Evolutionary conservation across 345 rosid species (phyloP).

Genomic region (Eucalyptus victrix): DNA sequence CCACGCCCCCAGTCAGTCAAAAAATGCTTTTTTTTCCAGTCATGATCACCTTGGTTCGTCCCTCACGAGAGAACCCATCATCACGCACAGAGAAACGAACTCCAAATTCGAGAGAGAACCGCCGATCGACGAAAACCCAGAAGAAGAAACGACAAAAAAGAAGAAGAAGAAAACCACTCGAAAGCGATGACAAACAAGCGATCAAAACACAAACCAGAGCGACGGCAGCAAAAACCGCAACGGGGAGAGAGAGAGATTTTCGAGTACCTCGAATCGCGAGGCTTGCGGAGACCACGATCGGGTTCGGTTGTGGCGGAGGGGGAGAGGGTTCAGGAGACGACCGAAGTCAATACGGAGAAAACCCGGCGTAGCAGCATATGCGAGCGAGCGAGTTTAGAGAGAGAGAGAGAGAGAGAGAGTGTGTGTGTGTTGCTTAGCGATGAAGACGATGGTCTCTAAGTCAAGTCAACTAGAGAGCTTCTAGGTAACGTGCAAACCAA

Average conservation of each 20-base stretch:
- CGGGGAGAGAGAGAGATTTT: neutral
- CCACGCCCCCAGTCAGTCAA: neutral
- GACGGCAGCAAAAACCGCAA: neutral
- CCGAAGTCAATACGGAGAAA: neutral
- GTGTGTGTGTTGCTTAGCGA: neutral
- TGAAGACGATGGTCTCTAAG: neutral
- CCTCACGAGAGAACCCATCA: neutral
- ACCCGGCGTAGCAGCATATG: neutral
- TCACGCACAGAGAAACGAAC: neutral
- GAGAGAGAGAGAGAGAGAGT: too few relatives aligned
- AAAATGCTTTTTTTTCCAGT: neutral
- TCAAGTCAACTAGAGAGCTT: neutral
- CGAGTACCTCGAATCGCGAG: neutral
- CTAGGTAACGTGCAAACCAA: neutral
- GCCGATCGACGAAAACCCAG: neutral
- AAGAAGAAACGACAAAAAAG: neutral
- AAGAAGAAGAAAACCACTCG: neutral
- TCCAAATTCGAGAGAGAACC: neutral
- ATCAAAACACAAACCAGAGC: neutral
- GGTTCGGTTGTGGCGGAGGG: neutral
- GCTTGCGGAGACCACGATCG: neutral
- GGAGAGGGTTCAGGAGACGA: neutral
- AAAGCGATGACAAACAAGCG: neutral
- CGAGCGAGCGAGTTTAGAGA: neutral
- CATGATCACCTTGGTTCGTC: neutral